Percentiles rank a stretch among this genome's conserved stretches.
These are phyloP conservation scores for Globisporangium okanoganense DNA, from an alignment of 352 stramenopile genomes.

Conservation along the genomic window DNA sequence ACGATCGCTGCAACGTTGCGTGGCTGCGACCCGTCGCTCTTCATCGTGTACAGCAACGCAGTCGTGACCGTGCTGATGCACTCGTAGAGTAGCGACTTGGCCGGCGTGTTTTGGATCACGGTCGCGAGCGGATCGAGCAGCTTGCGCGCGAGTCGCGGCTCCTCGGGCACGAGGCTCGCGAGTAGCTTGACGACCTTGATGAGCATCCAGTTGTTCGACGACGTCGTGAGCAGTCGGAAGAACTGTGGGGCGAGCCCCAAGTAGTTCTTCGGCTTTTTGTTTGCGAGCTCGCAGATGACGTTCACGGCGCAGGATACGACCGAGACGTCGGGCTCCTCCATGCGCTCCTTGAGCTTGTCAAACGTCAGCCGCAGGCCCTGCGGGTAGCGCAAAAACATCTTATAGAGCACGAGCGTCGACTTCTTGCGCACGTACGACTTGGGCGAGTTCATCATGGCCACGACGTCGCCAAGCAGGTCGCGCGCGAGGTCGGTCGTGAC, in stretches of 20 bases:
- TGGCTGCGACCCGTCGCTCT: constrained; percentile 93
- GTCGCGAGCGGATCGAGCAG: constrained; percentile 96
- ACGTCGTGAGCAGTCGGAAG: constrained; percentile 97
- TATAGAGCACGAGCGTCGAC: constrained; percentile 97
- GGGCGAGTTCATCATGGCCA: constrained; percentile 91
- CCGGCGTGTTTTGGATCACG: constrained; percentile 96
- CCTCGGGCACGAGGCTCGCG: constrained; percentile 95
- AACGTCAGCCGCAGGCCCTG: constrained; percentile 97
- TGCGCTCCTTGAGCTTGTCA: constrained; percentile 94
- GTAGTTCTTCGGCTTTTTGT: constrained; percentile 99
- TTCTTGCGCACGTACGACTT: constrained; percentile 99
- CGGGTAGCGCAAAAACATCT: constrained; percentile 98
- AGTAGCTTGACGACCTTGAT: constrained; percentile 99
- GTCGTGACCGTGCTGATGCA: constrained; percentile 97
- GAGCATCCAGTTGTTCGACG: constrained; percentile 99
- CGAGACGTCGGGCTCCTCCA: constrained; percentile 95
- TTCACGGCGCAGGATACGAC: constrained; percentile 98
- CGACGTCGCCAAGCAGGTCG: constrained; percentile 90
- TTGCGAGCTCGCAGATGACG: constrained; percentile 98
- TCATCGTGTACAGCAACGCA: constrained; percentile 95
- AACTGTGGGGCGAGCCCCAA: constrained; percentile 96
- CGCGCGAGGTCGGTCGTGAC: constrained; percentile 95
- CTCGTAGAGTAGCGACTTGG: constrained; percentile 98
- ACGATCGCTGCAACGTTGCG: constrained; percentile 93
- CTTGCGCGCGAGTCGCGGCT: constrained; percentile 97